Evolutionary conservation across 768 basidiomycete genomes (phyloP).

Genomic region (Ramaria sp.): DNA sequence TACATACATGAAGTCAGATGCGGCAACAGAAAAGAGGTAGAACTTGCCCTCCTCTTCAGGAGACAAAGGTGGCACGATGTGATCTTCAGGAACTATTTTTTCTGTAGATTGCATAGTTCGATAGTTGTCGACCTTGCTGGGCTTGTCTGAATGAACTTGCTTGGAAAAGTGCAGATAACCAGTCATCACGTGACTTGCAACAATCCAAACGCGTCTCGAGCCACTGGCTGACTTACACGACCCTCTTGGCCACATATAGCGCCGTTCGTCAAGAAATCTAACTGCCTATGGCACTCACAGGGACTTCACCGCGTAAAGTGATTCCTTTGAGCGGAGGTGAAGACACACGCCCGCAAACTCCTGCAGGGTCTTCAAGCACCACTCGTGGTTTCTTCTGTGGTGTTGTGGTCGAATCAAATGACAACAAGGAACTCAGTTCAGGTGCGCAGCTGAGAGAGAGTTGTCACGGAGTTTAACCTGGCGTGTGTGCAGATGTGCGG

Average conservation of each 20-base stretch:
- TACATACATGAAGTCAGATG: neutral
- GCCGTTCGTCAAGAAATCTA: neutral
- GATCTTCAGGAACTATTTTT: neutral
- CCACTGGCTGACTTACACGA: neutral
- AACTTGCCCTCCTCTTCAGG: conserved; percentile 18
- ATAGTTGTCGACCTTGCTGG: neutral
- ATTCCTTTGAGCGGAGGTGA: conserved; percentile 66
- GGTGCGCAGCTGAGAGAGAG: conserved; percentile 28
- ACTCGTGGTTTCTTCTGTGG: conserved; percentile 81
- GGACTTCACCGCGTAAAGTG: conserved; percentile 59
- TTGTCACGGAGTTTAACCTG: conserved; percentile 9
- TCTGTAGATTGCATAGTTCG: neutral
- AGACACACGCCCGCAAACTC: conserved; percentile 34
- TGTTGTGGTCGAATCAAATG: conserved; percentile 79
- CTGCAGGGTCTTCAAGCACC: conserved; percentile 23
- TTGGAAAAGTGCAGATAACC: no score
- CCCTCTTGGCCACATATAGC: neutral
- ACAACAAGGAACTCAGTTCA: conserved; percentile 55
- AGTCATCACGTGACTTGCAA: conserved; percentile 4
- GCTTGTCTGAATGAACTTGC: neutral
- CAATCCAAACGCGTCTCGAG: conserved; percentile 9
- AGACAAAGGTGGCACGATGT: conserved; percentile 11
- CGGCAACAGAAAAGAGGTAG: conserved; percentile 6
- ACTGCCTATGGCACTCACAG: conserved; percentile 42
- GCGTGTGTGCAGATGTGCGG: conserved; percentile 47